Evolutionary conservation across 768 basidiomycete genomes (phyloP).

Genomic region (Hypsizygus marmoreus): DNA sequence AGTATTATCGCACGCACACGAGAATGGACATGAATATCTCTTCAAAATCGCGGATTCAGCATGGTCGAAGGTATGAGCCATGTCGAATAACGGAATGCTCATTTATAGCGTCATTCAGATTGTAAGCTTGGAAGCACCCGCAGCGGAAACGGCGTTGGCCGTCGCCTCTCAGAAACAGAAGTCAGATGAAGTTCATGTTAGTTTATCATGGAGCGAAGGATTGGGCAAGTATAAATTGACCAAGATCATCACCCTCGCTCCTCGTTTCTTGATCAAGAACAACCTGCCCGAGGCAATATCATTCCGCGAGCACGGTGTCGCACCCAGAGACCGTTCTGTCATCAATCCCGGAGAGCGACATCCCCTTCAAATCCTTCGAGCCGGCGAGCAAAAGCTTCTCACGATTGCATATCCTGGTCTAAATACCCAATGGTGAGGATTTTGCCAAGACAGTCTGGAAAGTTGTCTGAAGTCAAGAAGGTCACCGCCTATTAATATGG

Average conservation of each 20-base stretch:
- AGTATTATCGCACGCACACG: slow-evolving; percentile 88
- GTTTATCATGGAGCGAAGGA: slow-evolving; percentile 91
- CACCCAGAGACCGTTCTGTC: slow-evolving; percentile 59
- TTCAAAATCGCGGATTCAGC: slow-evolving; percentile 79
- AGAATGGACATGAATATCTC: slow-evolving; percentile 80
- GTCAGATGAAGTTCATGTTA: slow-evolving; percentile 74
- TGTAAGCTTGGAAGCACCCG: slow-evolving; percentile 89
- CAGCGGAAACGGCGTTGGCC: slow-evolving; percentile 84
- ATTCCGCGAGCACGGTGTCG: slow-evolving; percentile 83
- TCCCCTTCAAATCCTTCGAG: slow-evolving; percentile 67
- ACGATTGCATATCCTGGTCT: slow-evolving; percentile 87
- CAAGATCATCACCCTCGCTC: slow-evolving; percentile 89
- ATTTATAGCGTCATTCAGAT: slow-evolving; percentile 41
- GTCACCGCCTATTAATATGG: slow-evolving; percentile 91
- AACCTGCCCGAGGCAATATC: slow-evolving; percentile 65
- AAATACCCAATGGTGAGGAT: slow-evolving; percentile 73
- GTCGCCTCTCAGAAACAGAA: slow-evolving; percentile 64
- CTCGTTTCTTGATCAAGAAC: slow-evolving; percentile 91
- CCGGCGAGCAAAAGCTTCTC: slow-evolving; percentile 71
- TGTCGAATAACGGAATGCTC: neutral
- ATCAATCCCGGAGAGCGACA: slow-evolving; percentile 70
- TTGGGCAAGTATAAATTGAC: slow-evolving; percentile 96
- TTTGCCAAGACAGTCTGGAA: neutral
- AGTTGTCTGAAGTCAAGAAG: slow-evolving; percentile 42
- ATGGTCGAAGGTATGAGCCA: slow-evolving; percentile 78